Percentiles rank a stretch among this genome's conserved stretches.
phyloP scores from a whole-genome alignment of 106 monocot species.

The Allium fistulosum region DNA sequence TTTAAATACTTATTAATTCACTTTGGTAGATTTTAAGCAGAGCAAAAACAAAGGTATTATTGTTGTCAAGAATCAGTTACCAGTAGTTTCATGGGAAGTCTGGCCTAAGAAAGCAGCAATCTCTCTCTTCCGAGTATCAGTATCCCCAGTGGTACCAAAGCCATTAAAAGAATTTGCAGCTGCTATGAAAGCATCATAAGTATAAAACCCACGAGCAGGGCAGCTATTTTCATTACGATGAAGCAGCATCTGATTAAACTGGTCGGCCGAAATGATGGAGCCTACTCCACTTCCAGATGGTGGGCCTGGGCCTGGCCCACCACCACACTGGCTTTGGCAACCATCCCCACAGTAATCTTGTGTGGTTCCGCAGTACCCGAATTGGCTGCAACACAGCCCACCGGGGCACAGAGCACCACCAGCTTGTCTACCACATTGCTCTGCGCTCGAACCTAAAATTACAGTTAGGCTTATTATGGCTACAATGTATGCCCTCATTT shows the following conservation, averaged over 20 bases:
- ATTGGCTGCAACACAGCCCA: constrained; percentile 3
- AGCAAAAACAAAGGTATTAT: no score
- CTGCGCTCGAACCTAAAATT: neutral
- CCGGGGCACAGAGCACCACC: neutral
- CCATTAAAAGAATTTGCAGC: constrained; percentile 32
- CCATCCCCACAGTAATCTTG: neutral
- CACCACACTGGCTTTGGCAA: neutral
- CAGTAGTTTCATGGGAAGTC: constrained; percentile 58
- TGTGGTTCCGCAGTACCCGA: neutral
- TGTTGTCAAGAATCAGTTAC: constrained; percentile 1
- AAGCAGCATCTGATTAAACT: constrained; percentile 54
- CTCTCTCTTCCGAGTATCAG: constrained; percentile 30
- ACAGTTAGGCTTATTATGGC: no score
- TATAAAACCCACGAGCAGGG: constrained; percentile 39
- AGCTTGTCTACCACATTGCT: constrained; percentile 15
- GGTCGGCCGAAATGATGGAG: constrained; percentile 21
- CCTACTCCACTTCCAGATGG: constrained; percentile 3
- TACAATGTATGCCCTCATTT: no score
- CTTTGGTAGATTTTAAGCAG: no score
- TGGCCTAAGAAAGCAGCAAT: constrained; percentile 52
- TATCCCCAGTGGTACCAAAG: constrained; percentile 30
- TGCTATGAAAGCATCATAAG: constrained; percentile 38
- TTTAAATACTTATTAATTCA: no score
- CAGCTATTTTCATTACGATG: constrained; percentile 43
- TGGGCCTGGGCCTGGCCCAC: neutral